Evolutionary conservation across 495 filamentous ascomycete genomes (phyloP), one percentile per base, ranked within the genome.

Genomic region (Haplographium delicatum): DNA sequence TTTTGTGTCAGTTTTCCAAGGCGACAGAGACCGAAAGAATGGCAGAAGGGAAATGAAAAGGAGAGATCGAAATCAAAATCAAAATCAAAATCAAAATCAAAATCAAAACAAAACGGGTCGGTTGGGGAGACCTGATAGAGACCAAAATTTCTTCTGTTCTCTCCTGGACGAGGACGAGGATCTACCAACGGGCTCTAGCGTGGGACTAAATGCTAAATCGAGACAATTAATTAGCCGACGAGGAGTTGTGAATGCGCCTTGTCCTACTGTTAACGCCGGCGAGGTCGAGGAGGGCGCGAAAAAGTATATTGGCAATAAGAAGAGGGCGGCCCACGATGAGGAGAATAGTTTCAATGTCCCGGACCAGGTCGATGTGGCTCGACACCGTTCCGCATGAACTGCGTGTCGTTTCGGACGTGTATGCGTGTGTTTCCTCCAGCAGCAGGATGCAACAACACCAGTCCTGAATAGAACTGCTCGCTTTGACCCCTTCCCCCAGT

Each of bases 81-180:
- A n/a, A n/a, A n/a, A n/a, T n/a, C n/a, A n/a, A n/a, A n/a, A n/a
- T n/a, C n/a, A n/a, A n/a, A n/a, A n/a, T n/a, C n/a, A n/a, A n/a
- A n/a, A n/a, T n/a, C n/a, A n/a, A n/a, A n/a, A n/a, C n/a, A n/a
- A n/a, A n/a, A n/a, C n/a, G n/a, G n/a, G n/a, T n/a, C n/a, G n/a
- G 13, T 0, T 19, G 9, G 23, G 28, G 2, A 10, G 37, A 9
- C 11, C 33, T 19, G 28, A 34, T 35, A 26, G 25, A 19, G 13
- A 7, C 46, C 31, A 49, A 39, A 39, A 16, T 49, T 49, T 49
- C 31, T 41, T 30, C 13, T 42, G 10, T 26, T 48, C 26, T 31
- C 23, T 30, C 3, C 33, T 5, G 20, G 11, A n/a, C n/a, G n/a
- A n/a, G 16, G 48, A 35, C 27, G 26, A 28, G 23, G 38, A 25